Evolutionary conservation across 78 protist genomes (phyloP).

Genomic region (Dictyostelium purpureum): DNA sequence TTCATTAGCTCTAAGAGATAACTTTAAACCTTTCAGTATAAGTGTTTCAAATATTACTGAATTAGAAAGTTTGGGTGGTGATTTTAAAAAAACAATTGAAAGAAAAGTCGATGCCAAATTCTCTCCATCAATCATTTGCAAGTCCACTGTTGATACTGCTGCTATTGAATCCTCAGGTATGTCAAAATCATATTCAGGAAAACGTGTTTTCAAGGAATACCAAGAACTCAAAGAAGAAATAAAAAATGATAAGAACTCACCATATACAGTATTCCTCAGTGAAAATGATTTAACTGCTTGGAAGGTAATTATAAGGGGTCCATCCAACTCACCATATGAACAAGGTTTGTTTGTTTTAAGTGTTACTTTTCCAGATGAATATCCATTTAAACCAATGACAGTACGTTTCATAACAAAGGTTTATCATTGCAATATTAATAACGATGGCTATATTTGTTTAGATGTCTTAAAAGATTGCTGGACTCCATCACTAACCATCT

Average conservation of each 20-base stretch:
- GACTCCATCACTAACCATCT: conserved; percentile 93
- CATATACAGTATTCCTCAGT: background rate
- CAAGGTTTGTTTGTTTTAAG: conserved; percentile 43
- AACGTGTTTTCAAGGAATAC: background rate
- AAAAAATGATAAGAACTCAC: background rate
- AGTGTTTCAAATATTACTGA: background rate
- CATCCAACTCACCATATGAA: conserved; percentile 58
- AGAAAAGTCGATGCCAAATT: background rate
- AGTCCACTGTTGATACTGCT: background rate
- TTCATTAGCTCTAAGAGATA: background rate
- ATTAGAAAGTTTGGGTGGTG: background rate
- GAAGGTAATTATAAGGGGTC: conserved; percentile 64
- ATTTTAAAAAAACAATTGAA: background rate
- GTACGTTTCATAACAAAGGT: conserved; percentile 91
- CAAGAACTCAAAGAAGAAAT: background rate
- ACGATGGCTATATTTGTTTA: conserved; percentile 94
- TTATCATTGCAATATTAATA: conserved; percentile 94
- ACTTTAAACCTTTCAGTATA: conserved; percentile 17
- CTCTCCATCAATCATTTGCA: background rate
- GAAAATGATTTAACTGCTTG: conserved; percentile 37
- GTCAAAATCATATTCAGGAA: too few relatives aligned
- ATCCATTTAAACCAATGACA: conserved; percentile 88
- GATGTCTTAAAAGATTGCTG: conserved; percentile 95
- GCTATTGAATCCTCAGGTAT: background rate
- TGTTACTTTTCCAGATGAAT: conserved; percentile 82